Evolutionary conservation across 768 basidiomycete genomes (phyloP).

Genomic region (Hemileccinum rubropunctum): DNA sequence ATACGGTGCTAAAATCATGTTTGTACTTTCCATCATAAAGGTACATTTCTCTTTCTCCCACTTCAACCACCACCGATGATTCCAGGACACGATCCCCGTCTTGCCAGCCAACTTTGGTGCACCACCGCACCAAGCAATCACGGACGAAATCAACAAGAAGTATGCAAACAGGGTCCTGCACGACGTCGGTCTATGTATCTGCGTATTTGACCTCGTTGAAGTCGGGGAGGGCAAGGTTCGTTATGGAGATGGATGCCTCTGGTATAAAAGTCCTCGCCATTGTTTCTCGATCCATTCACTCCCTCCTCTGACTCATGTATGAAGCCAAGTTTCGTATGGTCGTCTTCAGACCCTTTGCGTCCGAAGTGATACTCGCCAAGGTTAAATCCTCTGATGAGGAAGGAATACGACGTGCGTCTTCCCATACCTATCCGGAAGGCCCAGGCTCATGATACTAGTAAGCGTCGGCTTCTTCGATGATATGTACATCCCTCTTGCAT

Average conservation of each 20-base stretch:
- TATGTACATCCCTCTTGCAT: slow-evolving; percentile 75
- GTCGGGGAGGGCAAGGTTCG: slow-evolving; percentile 90
- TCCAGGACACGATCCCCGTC: slow-evolving; percentile 87
- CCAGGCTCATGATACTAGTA: slow-evolving; percentile 44
- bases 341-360: slow-evolving; percentile 86
- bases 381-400: slow-evolving; percentile 85
- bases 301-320: slow-evolving; percentile 1
- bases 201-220: slow-evolving; percentile 82
- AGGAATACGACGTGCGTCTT: slow-evolving; percentile 71
- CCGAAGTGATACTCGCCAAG: slow-evolving; percentile 87
- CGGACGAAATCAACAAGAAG: slow-evolving; percentile 88
- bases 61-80: not conserved
- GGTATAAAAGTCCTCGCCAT: slow-evolving; percentile 74
- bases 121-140: slow-evolving; percentile 75
- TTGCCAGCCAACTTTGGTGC: slow-evolving; percentile 82
- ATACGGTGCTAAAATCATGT: slow-evolving; percentile 34
- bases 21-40: slow-evolving; percentile 47
- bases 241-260: slow-evolving; percentile 92
- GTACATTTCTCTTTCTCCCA: slow-evolving; percentile 4
- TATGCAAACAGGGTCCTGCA: slow-evolving; percentile 91
- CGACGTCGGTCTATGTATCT: slow-evolving; percentile 88
- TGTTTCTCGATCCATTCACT: not conserved
- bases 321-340: slow-evolving; percentile 86
- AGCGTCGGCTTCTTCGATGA: slow-evolving; percentile 93
- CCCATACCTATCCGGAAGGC: not conserved